Conservation (phyloP, 352 stramenopile genomes). For the Thalassiosira mediterranea region DNA sequence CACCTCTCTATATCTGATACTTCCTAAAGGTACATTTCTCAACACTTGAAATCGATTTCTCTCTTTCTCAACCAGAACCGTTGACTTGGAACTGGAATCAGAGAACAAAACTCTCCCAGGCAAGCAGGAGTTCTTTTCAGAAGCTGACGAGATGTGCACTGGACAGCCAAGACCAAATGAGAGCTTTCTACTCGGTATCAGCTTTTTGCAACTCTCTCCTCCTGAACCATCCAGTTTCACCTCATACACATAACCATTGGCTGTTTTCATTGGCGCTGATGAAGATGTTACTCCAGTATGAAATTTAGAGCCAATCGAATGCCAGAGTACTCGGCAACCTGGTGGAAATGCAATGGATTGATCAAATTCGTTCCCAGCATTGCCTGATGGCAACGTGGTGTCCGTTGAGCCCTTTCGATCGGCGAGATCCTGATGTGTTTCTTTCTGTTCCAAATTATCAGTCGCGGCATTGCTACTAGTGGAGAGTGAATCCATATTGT, state of each 20-base stretch:
- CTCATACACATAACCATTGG: neutral
- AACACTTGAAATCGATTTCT: slow-evolving; percentile 22
- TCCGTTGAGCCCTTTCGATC: no score
- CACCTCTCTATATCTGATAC: slow-evolving; percentile 17
- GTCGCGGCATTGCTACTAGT: no score
- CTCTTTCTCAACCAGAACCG: slow-evolving; percentile 6
- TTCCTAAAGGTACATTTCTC: slow-evolving; percentile 2
- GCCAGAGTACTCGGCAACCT: slow-evolving; percentile 18
- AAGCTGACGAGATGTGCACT: slow-evolving; percentile 16
- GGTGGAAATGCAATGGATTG: no score
- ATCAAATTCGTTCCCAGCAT: no score
- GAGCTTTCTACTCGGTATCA: slow-evolving; percentile 11
- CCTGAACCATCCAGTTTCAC: neutral
- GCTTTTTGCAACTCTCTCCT: neutral
- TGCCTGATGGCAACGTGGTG: no score
- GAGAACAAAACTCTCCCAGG: slow-evolving; percentile 20
- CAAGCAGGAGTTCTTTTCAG: neutral
- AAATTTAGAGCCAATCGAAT: slow-evolving; percentile 13
- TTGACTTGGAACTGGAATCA: slow-evolving; percentile 2
- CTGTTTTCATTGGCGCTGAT: slow-evolving; percentile 7
- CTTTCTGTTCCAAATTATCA: no score
- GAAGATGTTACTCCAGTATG: slow-evolving; percentile 8
- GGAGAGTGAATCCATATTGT: no score
- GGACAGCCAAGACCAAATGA: slow-evolving; percentile 16
- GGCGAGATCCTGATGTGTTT: no score